Evolutionary conservation across 768 basidiomycete genomes (phyloP).

Genomic region (Strobilomyces confusus): DNA sequence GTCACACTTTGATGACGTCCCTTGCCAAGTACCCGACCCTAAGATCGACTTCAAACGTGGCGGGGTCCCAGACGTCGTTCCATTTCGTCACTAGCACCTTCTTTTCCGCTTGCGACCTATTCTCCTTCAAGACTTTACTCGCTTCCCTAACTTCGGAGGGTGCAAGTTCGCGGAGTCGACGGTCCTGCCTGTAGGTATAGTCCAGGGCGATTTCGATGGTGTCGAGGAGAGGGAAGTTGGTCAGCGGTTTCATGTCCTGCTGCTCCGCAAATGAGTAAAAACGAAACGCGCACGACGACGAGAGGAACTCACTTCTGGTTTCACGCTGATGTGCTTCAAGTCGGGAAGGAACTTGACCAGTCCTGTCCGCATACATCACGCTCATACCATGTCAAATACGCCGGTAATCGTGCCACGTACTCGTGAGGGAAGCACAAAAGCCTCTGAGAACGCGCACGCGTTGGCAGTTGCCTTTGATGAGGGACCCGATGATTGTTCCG

Average conservation of each 20-base stretch:
- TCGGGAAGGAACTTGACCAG: conserved; percentile 8
- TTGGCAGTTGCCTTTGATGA: conserved; percentile 3
- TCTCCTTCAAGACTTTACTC: no score
- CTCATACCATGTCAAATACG: not conserved
- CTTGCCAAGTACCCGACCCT: no score
- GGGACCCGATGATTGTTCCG: conserved; percentile 1
- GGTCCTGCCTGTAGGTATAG: no score
- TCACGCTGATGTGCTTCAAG: not conserved
- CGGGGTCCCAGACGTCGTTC: no score
- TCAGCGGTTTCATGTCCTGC: not conserved
- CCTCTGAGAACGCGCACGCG: conserved; percentile 6
- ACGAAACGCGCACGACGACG: not conserved
- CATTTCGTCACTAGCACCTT: no score
- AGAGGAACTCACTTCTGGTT: not conserved
- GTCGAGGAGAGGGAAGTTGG: no score
- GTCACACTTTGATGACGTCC: no score
- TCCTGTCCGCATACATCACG: not conserved
- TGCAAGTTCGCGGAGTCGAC: no score
- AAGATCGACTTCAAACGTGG: no score
- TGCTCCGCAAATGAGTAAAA: not conserved
- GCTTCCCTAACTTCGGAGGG: no score
- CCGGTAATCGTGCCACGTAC: conserved; percentile 6
- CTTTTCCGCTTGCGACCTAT: no score
- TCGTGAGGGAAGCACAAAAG: not conserved
- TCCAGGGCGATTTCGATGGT: conserved; percentile 7